These are phyloP conservation scores for Hevea brasiliensis DNA, from an alignment of 345 rosid genomes.

Conservation along the genomic window DNA sequence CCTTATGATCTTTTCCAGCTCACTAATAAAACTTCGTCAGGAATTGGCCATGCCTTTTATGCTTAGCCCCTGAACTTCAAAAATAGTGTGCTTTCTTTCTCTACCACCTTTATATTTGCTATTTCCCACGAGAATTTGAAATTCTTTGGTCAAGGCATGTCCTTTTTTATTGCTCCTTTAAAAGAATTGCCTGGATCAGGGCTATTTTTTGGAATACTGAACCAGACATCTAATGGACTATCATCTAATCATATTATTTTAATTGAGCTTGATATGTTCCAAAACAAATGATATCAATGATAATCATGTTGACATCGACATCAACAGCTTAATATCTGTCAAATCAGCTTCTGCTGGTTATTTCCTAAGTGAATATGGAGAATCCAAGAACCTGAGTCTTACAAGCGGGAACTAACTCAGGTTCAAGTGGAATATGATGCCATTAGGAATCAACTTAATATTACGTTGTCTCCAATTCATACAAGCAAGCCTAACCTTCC, in stretches of 20 bases:
- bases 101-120: too few relatives aligned
- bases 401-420: slow-evolving; percentile 9
- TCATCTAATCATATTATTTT: slow-evolving; percentile 9
- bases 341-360: too few relatives aligned
- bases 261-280: slow-evolving; percentile 9
- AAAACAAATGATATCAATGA: neutral
- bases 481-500: neutral
- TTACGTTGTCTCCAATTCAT: neutral
- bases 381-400: neutral
- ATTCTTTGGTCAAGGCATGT: slow-evolving; percentile 6
- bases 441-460: neutral
- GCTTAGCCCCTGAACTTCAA: too few relatives aligned
- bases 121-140: neutral
- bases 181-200: neutral
- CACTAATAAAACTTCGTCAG: too few relatives aligned
- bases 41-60: too few relatives aligned
- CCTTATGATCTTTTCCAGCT: too few relatives aligned
- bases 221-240: neutral
- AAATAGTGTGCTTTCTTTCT: too few relatives aligned
- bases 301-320: neutral
- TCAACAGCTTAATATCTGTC: too few relatives aligned
- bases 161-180: too few relatives aligned
- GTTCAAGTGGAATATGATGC: slow-evolving; percentile 17
- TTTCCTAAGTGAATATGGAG: too few relatives aligned
- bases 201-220: neutral